Evolutionary conservation across 176 grass and related monocot species (phyloP).

Genomic region (Pontederia crassipes): DNA sequence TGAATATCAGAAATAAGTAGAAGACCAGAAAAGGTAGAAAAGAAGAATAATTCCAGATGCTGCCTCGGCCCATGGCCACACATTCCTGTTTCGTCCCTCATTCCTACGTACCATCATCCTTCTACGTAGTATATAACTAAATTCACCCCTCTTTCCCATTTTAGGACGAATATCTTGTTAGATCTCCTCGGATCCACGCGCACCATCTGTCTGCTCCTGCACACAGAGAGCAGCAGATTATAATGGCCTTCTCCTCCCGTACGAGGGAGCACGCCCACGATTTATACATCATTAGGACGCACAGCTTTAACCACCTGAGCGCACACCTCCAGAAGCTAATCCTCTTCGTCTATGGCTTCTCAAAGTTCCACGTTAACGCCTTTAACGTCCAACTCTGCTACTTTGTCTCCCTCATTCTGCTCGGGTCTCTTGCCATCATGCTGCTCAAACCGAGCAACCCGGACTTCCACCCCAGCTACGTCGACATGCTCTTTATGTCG

Average conservation of each 20-base stretch:
- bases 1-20: too few species aligned
- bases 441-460: slow-evolving; percentile 31
- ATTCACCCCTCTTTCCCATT: too few species aligned
- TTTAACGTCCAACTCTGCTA: slow-evolving; percentile 46
- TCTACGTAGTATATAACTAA: too few species aligned
- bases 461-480: slow-evolving; percentile 8
- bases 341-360: slow-evolving; percentile 21
- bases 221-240: not conserved
- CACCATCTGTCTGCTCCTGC: too few species aligned
- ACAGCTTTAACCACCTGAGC: not conserved
- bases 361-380: slow-evolving; percentile 24
- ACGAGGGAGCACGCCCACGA: not conserved
- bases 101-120: too few species aligned
- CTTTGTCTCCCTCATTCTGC: slow-evolving; percentile 39
- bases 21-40: too few species aligned
- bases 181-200: too few species aligned
- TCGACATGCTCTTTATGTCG: slow-evolving; percentile 58
- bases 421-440: slow-evolving; percentile 45
- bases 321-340: not conserved
- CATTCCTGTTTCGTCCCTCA: too few species aligned
- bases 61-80: too few species aligned
- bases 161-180: too few species aligned
- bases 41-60: too few species aligned
- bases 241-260: not conserved
- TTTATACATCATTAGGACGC: not conserved